A percentile compares a stretch with the other conserved stretches of the same genome.
These are phyloP conservation scores for Boletus sp. DNA, from an alignment of 1,284 basidiomycete species.

Conservation along the genomic window DNA sequence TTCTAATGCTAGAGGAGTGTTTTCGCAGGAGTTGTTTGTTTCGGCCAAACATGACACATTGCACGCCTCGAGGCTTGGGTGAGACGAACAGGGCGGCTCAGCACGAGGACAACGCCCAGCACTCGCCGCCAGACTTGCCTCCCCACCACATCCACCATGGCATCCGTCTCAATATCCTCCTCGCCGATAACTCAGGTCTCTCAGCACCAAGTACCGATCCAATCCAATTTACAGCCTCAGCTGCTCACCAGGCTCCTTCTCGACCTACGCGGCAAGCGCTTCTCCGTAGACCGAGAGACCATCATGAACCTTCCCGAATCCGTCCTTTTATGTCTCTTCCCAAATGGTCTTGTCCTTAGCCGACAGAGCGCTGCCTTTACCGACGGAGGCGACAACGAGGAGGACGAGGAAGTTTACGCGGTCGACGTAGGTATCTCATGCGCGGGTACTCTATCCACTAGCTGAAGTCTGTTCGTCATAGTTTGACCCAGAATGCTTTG, in stretches of 20 bases:
- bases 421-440: constrained; percentile 76
- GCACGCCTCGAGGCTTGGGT: constrained; percentile 32
- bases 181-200: constrained; percentile 88
- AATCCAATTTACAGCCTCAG: constrained; percentile 74
- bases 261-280: constrained; percentile 87
- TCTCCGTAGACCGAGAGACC: constrained; percentile 95
- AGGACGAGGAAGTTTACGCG: constrained; percentile 91
- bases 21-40: constrained; percentile 27
- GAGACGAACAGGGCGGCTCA: constrained; percentile 23
- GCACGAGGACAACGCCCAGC: constrained; percentile 14
- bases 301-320: constrained; percentile 99
- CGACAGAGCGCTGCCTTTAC: constrained; percentile 75
- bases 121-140: constrained; percentile 12
- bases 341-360: constrained; percentile 93
- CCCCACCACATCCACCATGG: constrained; percentile 37
- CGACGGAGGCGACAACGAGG: constrained; percentile 75
- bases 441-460: constrained; percentile 2
- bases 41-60: constrained; percentile 28
- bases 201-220: constrained; percentile 58
- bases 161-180: constrained; percentile 50
- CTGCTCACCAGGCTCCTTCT: constrained; percentile 84
- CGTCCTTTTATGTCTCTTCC: constrained; percentile 93
- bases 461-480: constrained; percentile 35
- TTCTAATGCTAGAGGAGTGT: too few species aligned
- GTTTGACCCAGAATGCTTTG: constrained; percentile 97